These are phyloP conservation scores for Amanita fuliginea DNA, from an alignment of 768 basidiomycete genomes.

Conservation along the genomic window DNA sequence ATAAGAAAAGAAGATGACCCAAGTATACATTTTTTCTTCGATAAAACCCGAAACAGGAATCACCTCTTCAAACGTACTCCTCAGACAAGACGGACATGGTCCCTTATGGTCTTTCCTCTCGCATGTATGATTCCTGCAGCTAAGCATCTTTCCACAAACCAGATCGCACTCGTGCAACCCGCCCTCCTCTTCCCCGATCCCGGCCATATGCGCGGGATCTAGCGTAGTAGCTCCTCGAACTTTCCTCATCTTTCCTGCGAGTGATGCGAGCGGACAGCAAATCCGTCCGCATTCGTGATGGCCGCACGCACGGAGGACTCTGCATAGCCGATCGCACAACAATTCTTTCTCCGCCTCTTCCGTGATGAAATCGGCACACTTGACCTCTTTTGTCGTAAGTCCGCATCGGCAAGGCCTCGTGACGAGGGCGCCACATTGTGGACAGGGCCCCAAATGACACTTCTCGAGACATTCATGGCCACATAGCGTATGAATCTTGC, in stretches of 20 bases:
- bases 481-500: slow-evolving; percentile 52
- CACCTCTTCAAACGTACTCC: slow-evolving; percentile 89
- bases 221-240: slow-evolving; percentile 19
- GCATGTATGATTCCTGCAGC: slow-evolving; percentile 74
- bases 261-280: slow-evolving; percentile 82
- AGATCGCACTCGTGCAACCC: slow-evolving; percentile 82
- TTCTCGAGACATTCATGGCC: slow-evolving; percentile 56
- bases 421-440: slow-evolving; percentile 63
- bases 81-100: slow-evolving; percentile 70
- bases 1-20: slow-evolving; percentile 6
- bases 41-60: slow-evolving; percentile 9
- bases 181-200: slow-evolving; percentile 45
- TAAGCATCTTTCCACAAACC: slow-evolving; percentile 60
- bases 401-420: slow-evolving; percentile 85
- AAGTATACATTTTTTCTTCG: background rate
- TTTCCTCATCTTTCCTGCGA: slow-evolving; percentile 50
- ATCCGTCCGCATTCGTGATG: slow-evolving; percentile 74
- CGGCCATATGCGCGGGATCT: slow-evolving; percentile 10
- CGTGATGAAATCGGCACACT: slow-evolving; percentile 38
- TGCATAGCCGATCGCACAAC: slow-evolving; percentile 73
- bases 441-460: slow-evolving; percentile 77
- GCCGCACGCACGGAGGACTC: slow-evolving; percentile 71
- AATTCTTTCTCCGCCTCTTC: slow-evolving; percentile 37
- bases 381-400: slow-evolving; percentile 39
- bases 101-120: slow-evolving; percentile 76